Base-by-base conservation (phyloP, 306 rosid species). In the Rubus idaeus region DNA sequence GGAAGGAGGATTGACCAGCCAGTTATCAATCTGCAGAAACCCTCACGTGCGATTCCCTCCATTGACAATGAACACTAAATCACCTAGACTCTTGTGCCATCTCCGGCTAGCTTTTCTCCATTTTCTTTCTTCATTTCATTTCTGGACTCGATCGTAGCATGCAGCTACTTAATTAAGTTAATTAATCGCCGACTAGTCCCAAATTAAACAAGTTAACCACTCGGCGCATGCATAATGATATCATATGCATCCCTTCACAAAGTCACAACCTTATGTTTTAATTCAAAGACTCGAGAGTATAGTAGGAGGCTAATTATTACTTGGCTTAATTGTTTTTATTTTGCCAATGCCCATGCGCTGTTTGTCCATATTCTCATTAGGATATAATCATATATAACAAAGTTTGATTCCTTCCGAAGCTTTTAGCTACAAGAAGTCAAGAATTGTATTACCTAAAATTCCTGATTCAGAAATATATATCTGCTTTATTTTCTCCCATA, bases 31-130 rank as follows among this genome's bases (percentile, higher is more conserved):
- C 66, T 26, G 73, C 51, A 70, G 76, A 57, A 70, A 52, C 17
- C 66, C 81, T 83, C 91, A 85, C 85, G 85, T 86, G 88, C 82
- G 30, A 69, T 42, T 58, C 75, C 68, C 64, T 61, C 69, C 75
- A 78, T 83, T 78, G 83, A 80, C 87, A 14, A 51, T 30, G 10
- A 26, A 62, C 77, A 20, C 52, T 23, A 16, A 21, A 70, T 70
- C 14, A 30, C 73, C 20, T 49, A 12, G 69, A 69, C 53, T 40
- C 53, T 74, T n/a, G 79, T 78, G 77, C 77, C 82, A 23, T 37
- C 16, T 41, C 17, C 40, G 35, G 8, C 23, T 45, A 16, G 7
- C 44, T 65, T 60, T 26, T 60, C 66, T 60, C 8, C 40, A 26
- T 60, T 65, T 60, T 30, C 69, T 37, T 39, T 4, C 12, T 37